phyloP scores from a whole-genome alignment of 768 basidiomycete species.

The Gloeopeniophorella convolvens region DNA sequence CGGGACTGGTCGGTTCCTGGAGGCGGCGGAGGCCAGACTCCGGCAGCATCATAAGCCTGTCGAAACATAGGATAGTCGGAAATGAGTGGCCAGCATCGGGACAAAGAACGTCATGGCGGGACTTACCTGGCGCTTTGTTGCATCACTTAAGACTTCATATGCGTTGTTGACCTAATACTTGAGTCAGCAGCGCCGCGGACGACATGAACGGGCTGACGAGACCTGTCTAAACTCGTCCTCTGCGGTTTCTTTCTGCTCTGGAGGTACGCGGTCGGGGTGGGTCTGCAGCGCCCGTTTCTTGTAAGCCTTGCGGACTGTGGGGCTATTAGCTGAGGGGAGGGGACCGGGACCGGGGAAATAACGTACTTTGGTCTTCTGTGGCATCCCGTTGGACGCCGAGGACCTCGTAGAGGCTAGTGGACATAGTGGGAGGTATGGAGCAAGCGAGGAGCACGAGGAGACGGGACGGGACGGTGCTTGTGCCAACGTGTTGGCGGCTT shows the following conservation, averaged over 20 bases:
- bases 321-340: background rate
- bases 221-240: slow-evolving; percentile 53
- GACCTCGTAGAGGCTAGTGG: slow-evolving; percentile 57
- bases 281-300: slow-evolving; percentile 63
- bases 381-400: slow-evolving; percentile 51
- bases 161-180: slow-evolving; percentile 59
- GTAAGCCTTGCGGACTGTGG: slow-evolving; percentile 72
- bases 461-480: background rate
- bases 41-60: slow-evolving; percentile 63
- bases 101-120: background rate
- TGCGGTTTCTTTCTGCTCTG: slow-evolving; percentile 49
- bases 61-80: slow-evolving; percentile 1
- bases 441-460: slow-evolving; percentile 5
- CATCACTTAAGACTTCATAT: slow-evolving; percentile 66
- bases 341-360: background rate
- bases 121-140: slow-evolving; percentile 49
- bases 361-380: slow-evolving; percentile 57
- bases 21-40: slow-evolving; percentile 65
- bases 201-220: slow-evolving; percentile 21
- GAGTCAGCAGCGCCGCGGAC: slow-evolving; percentile 10
- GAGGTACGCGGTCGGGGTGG: slow-evolving; percentile 67
- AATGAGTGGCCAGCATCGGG: background rate
- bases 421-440: slow-evolving; percentile 31
- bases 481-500: slow-evolving; percentile 3
- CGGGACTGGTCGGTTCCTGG: slow-evolving; percentile 10